A percentile compares a stretch with the other conserved stretches of the same genome.
These are phyloP conservation scores for Aureobasidium sp. DNA, from an alignment of 2,329 filamentous ascomycete genomes.

Conservation along the genomic window DNA sequence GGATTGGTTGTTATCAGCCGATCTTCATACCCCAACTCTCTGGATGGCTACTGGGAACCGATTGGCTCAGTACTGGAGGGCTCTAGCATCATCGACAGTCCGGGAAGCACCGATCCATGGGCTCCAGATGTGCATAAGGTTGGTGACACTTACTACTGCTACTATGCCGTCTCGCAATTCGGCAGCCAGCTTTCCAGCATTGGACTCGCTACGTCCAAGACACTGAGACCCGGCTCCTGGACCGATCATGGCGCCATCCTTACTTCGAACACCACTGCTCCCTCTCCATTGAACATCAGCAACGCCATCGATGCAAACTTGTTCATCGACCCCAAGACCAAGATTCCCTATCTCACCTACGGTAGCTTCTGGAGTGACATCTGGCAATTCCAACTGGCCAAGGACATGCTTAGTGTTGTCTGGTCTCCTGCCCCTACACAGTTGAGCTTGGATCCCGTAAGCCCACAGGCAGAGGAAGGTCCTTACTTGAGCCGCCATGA, in stretches of 20 bases:
- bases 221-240: slow-evolving; percentile 48
- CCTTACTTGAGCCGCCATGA: slow-evolving; percentile 47
- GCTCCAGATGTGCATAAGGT: slow-evolving; percentile 55
- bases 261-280: slow-evolving; percentile 23
- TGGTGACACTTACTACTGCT: slow-evolving; percentile 51
- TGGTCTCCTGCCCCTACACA: slow-evolving; percentile 40
- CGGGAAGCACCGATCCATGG: slow-evolving; percentile 19
- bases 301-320: slow-evolving; percentile 45
- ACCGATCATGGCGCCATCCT: slow-evolving; percentile 53
- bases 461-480: slow-evolving; percentile 48
- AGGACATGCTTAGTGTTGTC: slow-evolving; percentile 38
- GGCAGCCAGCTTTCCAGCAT: slow-evolving; percentile 54
- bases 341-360: slow-evolving; percentile 47
- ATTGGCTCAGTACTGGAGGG: slow-evolving; percentile 35
- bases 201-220: slow-evolving; percentile 45
- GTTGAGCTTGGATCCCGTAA: slow-evolving; percentile 44
- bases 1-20: slow-evolving; percentile 41
- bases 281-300: slow-evolving; percentile 25
- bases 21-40: slow-evolving; percentile 32
- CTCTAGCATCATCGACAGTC: slow-evolving; percentile 12
- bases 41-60: slow-evolving; percentile 40
- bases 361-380: slow-evolving; percentile 61
- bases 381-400: slow-evolving; percentile 47
- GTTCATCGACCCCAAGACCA: slow-evolving; percentile 30
- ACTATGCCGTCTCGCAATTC: slow-evolving; percentile 55